Conservation (phyloP, 139 green algal species). For the Tetraselmis striata region DNA sequence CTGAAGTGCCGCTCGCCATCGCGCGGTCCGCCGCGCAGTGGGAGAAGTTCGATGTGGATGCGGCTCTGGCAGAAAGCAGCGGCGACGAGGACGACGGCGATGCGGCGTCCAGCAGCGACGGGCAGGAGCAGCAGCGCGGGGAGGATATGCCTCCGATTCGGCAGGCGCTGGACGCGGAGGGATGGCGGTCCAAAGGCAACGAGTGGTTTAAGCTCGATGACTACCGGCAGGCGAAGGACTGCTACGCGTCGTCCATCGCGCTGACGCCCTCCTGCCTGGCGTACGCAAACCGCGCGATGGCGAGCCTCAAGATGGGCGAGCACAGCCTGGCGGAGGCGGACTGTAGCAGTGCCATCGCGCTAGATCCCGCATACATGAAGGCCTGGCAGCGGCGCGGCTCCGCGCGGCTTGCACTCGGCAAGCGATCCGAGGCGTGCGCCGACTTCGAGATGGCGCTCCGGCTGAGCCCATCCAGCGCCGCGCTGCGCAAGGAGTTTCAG, state of each 20-base stretch:
- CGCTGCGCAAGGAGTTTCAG: constrained; percentile 37
- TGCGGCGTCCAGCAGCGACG: background rate
- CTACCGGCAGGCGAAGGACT: constrained; percentile 38
- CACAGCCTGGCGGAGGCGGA: constrained; percentile 46
- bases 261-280: constrained; percentile 39
- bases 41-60: constrained; percentile 66
- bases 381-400: constrained; percentile 49
- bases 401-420: constrained; percentile 39
- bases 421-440: constrained; percentile 32
- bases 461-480: constrained; percentile 51
- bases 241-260: constrained; percentile 47
- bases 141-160: background rate
- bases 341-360: constrained; percentile 41
- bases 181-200: background rate
- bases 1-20: too few relatives aligned
- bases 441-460: constrained; percentile 64
- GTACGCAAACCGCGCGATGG: constrained; percentile 65
- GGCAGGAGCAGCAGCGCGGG: background rate
- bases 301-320: constrained; percentile 46
- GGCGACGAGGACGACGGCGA: constrained; percentile 12
- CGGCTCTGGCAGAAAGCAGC: constrained; percentile 28
- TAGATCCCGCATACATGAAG: constrained; percentile 62
- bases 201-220: constrained; percentile 10
- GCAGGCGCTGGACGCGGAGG: background rate
- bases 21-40: too few relatives aligned